These are phyloP conservation scores for Zalaria obscura DNA, from an alignment of 2,329 filamentous ascomycete species.

Conservation along the genomic window DNA sequence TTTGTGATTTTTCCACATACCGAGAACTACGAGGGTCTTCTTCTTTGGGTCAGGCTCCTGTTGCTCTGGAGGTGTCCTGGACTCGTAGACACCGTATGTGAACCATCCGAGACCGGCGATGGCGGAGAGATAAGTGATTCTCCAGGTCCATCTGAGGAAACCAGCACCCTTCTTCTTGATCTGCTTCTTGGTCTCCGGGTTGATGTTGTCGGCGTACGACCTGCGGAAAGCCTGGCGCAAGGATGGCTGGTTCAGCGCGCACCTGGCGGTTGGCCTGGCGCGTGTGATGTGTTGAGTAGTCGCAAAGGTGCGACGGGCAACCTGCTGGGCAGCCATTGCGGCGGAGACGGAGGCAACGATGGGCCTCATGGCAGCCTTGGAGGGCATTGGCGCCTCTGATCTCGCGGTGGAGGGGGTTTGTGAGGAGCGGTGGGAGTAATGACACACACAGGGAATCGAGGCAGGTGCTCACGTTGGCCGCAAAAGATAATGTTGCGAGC, in stretches of 20 bases:
- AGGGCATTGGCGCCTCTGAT: conserved; percentile 1
- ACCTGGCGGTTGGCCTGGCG: conserved; percentile 1
- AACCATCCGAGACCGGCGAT: conserved; percentile 57
- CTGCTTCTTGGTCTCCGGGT: conserved; percentile 32
- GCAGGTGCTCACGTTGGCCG: too few relatives aligned
- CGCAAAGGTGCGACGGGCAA: conserved; percentile 11
- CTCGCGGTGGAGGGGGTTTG: too few relatives aligned
- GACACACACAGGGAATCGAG: too few relatives aligned
- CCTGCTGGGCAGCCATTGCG: conserved; percentile 10
- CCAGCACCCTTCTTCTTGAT: conserved; percentile 45
- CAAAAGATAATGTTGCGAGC: too few relatives aligned
- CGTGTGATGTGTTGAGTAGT: conserved; percentile 8
- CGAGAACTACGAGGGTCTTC: conserved; percentile 93
- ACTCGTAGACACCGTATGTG: conserved; percentile 68
- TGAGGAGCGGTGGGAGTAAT: too few relatives aligned
- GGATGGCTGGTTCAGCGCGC: conserved; percentile 6
- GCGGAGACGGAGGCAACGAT: conserved; percentile 9
- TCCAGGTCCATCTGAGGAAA: conserved; percentile 68
- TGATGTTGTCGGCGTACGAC: conserved; percentile 16
- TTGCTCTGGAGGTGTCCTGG: conserved; percentile 72
- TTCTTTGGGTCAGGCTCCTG: conserved; percentile 66
- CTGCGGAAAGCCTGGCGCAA: conserved; percentile 14
- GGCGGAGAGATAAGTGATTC: conserved; percentile 62
- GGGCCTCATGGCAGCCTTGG: conserved; percentile 6
- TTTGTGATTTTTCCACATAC: conserved; percentile 39